Evolutionary conservation across 164 flowering plant genomes (phyloP).

Genomic region (Liquidambar formosana): DNA sequence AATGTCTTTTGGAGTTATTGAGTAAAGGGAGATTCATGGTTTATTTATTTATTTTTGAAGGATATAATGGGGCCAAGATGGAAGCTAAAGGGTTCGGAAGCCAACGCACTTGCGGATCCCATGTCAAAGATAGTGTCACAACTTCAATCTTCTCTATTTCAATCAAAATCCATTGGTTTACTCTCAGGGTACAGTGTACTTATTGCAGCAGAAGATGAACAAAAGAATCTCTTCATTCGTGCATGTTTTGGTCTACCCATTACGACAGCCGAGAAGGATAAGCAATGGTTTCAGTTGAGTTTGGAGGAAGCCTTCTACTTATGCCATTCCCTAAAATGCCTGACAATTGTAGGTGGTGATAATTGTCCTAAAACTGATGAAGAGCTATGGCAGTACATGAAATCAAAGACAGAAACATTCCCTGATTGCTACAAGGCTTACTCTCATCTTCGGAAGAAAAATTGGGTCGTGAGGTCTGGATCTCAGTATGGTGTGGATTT

Average conservation of each 20-base stretch:
- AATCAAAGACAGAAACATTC: conserved; percentile 36
- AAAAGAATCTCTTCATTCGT: conserved; percentile 41
- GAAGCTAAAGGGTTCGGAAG: conserved; percentile 63
- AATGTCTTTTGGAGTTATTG: no score
- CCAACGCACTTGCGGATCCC: conserved; percentile 62
- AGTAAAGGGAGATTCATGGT: no score
- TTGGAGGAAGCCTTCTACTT: conserved; percentile 71
- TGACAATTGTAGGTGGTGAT: conserved; percentile 37
- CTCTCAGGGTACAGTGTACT: conserved; percentile 57
- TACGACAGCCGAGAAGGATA: conserved; percentile 46
- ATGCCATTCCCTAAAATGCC: conserved; percentile 45
- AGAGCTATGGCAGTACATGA: conserved; percentile 63
- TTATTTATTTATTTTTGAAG: neutral
- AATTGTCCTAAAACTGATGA: conserved; percentile 14
- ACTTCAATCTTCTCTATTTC: conserved; percentile 42
- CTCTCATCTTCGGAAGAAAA: conserved; percentile 64
- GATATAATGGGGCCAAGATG: conserved; percentile 62
- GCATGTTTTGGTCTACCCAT: conserved; percentile 63
- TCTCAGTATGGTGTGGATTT: conserved; percentile 77
- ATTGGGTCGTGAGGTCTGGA: conserved; percentile 85
- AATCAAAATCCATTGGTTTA: conserved; percentile 46
- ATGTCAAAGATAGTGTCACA: conserved; percentile 55
- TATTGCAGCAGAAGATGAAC: conserved; percentile 42
- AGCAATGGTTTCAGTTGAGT: conserved; percentile 61
- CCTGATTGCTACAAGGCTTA: conserved; percentile 63